A percentile compares a stretch with the other conserved stretches of the same genome.
Conservation (phyloP, 176 grass and related monocot species). For the Miscanthus lutarioriparius region DNA sequence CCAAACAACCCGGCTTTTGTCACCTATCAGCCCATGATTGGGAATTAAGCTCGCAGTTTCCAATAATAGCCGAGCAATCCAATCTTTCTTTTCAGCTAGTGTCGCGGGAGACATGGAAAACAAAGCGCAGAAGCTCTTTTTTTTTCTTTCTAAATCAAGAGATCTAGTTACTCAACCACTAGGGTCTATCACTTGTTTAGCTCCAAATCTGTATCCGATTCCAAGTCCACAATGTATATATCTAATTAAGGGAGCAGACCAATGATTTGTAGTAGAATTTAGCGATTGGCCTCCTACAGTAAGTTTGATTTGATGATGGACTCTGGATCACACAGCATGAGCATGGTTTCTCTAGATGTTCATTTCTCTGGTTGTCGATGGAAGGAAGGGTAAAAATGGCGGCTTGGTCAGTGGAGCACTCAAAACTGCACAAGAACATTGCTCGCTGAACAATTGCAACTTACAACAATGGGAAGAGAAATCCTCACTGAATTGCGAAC, state of each 20-base stretch:
- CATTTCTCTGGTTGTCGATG: conserved; percentile 2
- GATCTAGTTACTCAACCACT: conserved; percentile 29
- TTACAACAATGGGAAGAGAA: conserved; percentile 51
- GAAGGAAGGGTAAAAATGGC: background rate
- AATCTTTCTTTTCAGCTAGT: background rate
- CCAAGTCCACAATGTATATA: conserved; percentile 13
- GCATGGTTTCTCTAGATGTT: conserved; percentile 2
- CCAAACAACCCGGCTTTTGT: conserved; percentile 38
- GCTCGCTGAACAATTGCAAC: conserved; percentile 48
- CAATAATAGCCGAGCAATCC: background rate
- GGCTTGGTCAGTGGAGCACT: conserved; percentile 33
- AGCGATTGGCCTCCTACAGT: conserved; percentile 8
- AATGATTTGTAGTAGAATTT: conserved; percentile 9
- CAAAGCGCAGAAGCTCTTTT: background rate
- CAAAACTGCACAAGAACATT: conserved; percentile 62
- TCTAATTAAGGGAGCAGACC: conserved; percentile 28
- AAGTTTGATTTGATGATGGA: background rate
- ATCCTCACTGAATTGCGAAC: conserved; percentile 33
- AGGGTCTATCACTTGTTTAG: background rate
- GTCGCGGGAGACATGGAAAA: background rate
- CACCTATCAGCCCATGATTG: conserved; percentile 57
- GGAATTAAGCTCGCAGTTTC: background rate
- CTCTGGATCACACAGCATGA: background rate
- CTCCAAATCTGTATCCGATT: conserved; percentile 12
- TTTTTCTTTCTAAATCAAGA: background rate